These are phyloP conservation scores for Umbellularia californica DNA, from an alignment of 164 flowering plant species.

Conservation along the genomic window DNA sequence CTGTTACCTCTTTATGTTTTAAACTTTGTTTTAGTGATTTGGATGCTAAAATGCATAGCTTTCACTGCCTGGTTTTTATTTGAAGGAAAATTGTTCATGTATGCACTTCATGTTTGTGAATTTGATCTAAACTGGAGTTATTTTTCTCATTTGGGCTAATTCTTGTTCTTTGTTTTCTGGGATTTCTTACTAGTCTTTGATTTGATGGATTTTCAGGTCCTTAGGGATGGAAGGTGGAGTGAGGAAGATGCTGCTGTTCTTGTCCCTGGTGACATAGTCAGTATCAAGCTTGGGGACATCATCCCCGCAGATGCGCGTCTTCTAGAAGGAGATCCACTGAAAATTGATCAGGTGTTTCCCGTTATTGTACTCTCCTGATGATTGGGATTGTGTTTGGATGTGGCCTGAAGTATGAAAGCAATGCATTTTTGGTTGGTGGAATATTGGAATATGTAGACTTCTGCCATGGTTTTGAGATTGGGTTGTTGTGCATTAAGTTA, in stretches of 20 bases:
- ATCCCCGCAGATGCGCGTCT: slow-evolving; percentile 94
- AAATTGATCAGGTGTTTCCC: slow-evolving; percentile 71
- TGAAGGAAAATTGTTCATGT: neutral
- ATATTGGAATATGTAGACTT: no score
- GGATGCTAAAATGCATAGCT: no score
- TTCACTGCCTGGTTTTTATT: no score
- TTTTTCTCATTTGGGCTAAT: neutral
- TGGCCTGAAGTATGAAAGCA: neutral
- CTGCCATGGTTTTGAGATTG: neutral
- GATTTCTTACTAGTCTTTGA: neutral
- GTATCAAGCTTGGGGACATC: slow-evolving; percentile 84
- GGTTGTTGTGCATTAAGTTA: neutral
- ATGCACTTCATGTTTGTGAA: neutral
- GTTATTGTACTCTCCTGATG: neutral
- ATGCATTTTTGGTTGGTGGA: neutral
- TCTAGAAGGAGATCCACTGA: slow-evolving; percentile 83
- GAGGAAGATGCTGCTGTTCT: slow-evolving; percentile 78
- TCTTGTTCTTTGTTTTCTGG: neutral
- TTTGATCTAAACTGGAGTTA: neutral
- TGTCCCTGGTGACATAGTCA: slow-evolving; percentile 89
- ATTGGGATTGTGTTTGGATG: neutral
- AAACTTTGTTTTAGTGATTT: neutral
- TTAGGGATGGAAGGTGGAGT: slow-evolving; percentile 79
- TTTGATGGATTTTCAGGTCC: slow-evolving; percentile 38
- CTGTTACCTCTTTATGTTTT: neutral